A percentile compares a stretch with the other conserved stretches of the same genome.
Evolutionary conservation across 1,284 basidiomycete genomes (phyloP).

Genomic region (Singerocomus rubriflavus): DNA sequence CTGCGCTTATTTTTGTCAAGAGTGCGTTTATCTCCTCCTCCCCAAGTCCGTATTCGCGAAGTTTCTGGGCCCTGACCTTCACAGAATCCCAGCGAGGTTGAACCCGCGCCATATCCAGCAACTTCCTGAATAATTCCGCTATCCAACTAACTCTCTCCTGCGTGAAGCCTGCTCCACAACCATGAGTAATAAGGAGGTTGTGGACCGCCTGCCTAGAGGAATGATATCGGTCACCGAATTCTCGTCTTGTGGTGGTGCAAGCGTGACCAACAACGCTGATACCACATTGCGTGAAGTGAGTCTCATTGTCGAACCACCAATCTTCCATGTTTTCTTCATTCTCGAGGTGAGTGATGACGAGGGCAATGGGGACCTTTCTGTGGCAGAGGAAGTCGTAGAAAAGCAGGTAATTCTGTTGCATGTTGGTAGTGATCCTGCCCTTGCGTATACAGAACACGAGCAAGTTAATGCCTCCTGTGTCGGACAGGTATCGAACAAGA

Average conservation of each 20-base stretch:
- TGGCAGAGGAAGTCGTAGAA: constrained; percentile 37
- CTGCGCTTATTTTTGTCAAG: constrained; percentile 19
- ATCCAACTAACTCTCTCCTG: constrained; percentile 29
- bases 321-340: constrained; percentile 30
- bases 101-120: constrained; percentile 28
- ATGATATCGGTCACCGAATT: constrained; percentile 25
- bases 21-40: constrained; percentile 25
- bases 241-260: constrained; percentile 31
- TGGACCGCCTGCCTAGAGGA: constrained; percentile 24
- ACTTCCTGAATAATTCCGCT: constrained; percentile 22
- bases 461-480: constrained; percentile 34
- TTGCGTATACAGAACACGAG: constrained; percentile 40
- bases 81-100: constrained; percentile 25
- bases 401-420: constrained; percentile 37
- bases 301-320: constrained; percentile 31
- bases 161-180: constrained; percentile 18
- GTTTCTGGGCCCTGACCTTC: constrained; percentile 26
- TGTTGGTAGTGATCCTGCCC: constrained; percentile 31
- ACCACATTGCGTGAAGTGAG: constrained; percentile 20
- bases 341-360: constrained; percentile 40
- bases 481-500: constrained; percentile 32
- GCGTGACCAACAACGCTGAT: constrained; percentile 27
- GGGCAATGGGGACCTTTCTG: constrained; percentile 34
- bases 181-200: constrained; percentile 25
- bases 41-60: constrained; percentile 29